Conservation (phyloP, 116 monocot species). For the Phalaenopsis hybrid region DNA sequence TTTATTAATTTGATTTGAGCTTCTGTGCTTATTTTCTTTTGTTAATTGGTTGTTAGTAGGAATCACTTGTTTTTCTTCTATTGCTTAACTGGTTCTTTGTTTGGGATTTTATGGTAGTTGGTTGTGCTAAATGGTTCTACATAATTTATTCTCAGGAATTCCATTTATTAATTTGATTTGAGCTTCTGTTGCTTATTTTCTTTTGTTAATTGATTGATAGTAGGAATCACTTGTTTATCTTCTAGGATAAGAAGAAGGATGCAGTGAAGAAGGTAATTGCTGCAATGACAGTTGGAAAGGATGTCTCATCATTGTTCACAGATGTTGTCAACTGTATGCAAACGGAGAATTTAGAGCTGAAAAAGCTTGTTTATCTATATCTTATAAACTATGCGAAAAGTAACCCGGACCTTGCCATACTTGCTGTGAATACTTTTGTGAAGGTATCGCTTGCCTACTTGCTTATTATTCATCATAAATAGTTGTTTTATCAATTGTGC, state of each 20-base stretch:
- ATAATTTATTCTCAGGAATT: neutral
- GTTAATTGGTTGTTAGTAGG: too few relatives aligned
- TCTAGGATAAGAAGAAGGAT: conserved; percentile 98
- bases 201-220: neutral
- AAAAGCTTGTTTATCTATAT: conserved; percentile 97
- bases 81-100: neutral
- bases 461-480: neutral
- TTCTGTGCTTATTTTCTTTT: neutral
- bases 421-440: conserved; percentile 98
- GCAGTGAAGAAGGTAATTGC: conserved; percentile 99
- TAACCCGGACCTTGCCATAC: conserved; percentile 94
- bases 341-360: conserved; percentile 95
- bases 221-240: neutral
- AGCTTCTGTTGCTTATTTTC: neutral
- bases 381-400: conserved; percentile 99
- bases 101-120: neutral
- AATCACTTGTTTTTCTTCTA: too few relatives aligned
- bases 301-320: conserved; percentile 95
- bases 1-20: conserved; percentile 4
- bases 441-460: conserved; percentile 46
- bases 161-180: neutral
- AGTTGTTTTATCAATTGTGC: neutral
- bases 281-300: conserved; percentile 99
- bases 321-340: conserved; percentile 99
- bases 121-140: neutral